Conservation (phyloP, 225 moss, liverwort and hornwort species). For the Neckera pumila region DNA sequence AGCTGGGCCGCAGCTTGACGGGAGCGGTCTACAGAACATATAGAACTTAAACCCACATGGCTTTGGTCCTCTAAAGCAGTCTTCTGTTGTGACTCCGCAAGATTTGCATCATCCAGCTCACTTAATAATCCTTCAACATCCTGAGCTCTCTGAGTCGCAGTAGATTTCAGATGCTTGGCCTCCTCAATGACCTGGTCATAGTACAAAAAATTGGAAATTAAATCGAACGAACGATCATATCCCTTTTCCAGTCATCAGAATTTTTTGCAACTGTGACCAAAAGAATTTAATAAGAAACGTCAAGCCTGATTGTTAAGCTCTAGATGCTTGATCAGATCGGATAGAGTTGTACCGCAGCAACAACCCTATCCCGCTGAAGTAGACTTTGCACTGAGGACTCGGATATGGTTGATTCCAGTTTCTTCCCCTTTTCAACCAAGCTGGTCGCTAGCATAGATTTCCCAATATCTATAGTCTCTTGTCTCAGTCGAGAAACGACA, state of each 20-base stretch:
- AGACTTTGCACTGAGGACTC: constrained; percentile 62
- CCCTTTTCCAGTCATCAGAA: neutral
- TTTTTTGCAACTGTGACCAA: neutral
- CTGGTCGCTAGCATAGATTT: constrained; percentile 61
- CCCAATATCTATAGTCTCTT: constrained; percentile 50
- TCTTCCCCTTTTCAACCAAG: constrained; percentile 47
- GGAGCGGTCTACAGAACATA: constrained; percentile 53
- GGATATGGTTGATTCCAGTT: constrained; percentile 18
- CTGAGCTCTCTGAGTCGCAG: constrained; percentile 46
- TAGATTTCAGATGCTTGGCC: constrained; percentile 52
- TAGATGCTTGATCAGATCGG: neutral
- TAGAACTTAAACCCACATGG: constrained; percentile 31
- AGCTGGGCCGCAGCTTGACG: constrained; percentile 56
- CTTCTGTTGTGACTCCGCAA: constrained; percentile 50
- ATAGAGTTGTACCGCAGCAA: constrained; percentile 44
- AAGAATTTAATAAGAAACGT: neutral
- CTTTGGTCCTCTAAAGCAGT: constrained; percentile 57
- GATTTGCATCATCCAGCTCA: constrained; percentile 42
- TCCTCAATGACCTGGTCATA: constrained; percentile 54
- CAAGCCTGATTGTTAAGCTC: neutral
- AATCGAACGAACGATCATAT: neutral
- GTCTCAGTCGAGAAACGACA: constrained; percentile 55
- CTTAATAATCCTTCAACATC: constrained; percentile 49
- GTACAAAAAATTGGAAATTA: neutral
- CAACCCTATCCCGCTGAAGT: constrained; percentile 59